Evolutionary conservation across 164 flowering plant genomes (phyloP).

Genomic region (Vitis cinerea): DNA sequence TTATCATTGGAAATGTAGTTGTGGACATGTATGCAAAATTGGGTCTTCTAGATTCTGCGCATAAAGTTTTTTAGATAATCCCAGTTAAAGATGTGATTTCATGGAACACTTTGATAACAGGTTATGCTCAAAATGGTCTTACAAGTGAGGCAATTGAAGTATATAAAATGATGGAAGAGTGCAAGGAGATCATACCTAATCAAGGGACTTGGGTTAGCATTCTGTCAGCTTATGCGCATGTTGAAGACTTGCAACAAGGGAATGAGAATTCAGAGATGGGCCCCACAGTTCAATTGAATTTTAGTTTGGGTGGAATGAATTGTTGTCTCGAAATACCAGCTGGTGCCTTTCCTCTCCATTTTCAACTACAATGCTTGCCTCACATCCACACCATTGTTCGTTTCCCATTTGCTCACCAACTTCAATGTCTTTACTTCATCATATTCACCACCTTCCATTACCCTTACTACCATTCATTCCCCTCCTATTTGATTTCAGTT

Average conservation of each 20-base stretch:
- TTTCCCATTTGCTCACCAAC: too few species aligned
- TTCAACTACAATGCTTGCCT: conserved; percentile 5
- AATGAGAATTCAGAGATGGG: conserved; percentile 30
- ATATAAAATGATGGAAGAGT: conserved; percentile 34
- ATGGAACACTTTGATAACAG: conserved; percentile 72
- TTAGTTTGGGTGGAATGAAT: conserved; percentile 10
- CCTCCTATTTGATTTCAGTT: too few species aligned
- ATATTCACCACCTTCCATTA: too few species aligned
- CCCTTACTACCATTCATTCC: too few species aligned
- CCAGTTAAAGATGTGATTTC: conserved; percentile 52
- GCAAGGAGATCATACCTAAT: conserved; percentile 33
- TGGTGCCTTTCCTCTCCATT: not conserved
- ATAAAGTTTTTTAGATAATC: conserved; percentile 42
- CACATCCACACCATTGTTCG: too few species aligned
- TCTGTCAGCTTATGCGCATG: conserved; percentile 62
- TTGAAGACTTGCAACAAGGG: conserved; percentile 61
- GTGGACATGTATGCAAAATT: conserved; percentile 73
- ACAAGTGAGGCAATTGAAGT: conserved; percentile 57
- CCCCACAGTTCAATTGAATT: not conserved
- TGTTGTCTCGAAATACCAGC: conserved; percentile 6
- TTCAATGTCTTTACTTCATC: too few species aligned
- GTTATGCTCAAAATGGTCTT: conserved; percentile 68
- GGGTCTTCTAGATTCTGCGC: conserved; percentile 43
- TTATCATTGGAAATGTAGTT: conserved; percentile 55
- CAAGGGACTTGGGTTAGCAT: conserved; percentile 55